phyloP scores from a whole-genome alignment of 176 grass and related monocot species.

The Elymus sibiricus region DNA sequence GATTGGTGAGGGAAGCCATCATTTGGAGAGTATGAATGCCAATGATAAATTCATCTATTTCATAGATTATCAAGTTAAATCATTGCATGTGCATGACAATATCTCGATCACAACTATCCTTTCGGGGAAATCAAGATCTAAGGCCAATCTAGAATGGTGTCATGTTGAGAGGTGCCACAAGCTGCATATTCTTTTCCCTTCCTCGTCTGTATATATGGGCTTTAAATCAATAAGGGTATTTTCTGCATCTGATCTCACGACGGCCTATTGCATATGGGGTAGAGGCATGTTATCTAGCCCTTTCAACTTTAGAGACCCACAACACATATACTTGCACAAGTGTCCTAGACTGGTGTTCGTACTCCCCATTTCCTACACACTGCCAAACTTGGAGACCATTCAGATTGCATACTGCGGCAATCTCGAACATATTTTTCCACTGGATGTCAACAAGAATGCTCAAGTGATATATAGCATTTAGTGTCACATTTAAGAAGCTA shows the following conservation, averaged over 20 bases:
- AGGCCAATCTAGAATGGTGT: background rate
- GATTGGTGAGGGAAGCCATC: background rate
- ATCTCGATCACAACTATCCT: background rate
- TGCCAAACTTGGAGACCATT: background rate
- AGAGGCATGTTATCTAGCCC: background rate
- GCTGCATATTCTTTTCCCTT: background rate
- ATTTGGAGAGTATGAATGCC: no score
- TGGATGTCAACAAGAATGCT: background rate
- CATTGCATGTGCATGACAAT: background rate
- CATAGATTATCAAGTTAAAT: no score
- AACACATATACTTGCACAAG: background rate
- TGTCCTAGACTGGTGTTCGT: background rate
- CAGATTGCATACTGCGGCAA: no score
- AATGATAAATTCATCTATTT: no score
- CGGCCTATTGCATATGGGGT: background rate
- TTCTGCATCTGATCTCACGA: background rate
- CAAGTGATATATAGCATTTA: background rate
- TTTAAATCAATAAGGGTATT: no score
- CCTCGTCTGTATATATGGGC: accelerated
- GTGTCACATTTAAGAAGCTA: background rate
- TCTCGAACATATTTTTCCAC: background rate
- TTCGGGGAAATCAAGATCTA: background rate
- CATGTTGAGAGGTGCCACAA: background rate
- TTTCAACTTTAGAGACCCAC: background rate
- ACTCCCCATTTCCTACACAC: background rate